Evolutionary conservation across 805 yeast species (phyloP).

Genomic region (Nakazawaea laoshanensis): DNA sequence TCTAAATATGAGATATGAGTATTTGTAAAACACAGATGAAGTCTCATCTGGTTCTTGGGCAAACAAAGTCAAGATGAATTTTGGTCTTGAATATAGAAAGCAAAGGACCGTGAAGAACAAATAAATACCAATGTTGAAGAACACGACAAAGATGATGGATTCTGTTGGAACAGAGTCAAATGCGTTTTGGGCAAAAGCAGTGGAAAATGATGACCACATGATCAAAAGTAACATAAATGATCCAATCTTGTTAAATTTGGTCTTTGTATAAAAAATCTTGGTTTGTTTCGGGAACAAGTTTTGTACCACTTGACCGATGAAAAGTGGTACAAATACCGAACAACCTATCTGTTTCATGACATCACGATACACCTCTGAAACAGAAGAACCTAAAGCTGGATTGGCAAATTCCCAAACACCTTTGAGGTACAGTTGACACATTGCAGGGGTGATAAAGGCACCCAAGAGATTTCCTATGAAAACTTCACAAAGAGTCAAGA

Average conservation of each 20-base stretch:
- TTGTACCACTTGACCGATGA: constrained; percentile 83
- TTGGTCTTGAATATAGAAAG: constrained; percentile 52
- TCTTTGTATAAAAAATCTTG: constrained; percentile 48
- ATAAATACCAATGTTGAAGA: constrained; percentile 77
- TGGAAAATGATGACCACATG: constrained; percentile 74
- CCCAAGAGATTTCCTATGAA: constrained; percentile 80
- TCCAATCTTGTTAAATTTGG: constrained; percentile 64
- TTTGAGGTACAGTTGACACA: constrained; percentile 59
- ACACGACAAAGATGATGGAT: constrained; percentile 68
- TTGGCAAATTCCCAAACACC: constrained; percentile 71
- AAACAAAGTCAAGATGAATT: constrained; percentile 35
- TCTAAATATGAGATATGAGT: constrained; percentile 32
- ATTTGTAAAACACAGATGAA: constrained; percentile 35
- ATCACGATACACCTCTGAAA: constrained; percentile 51
- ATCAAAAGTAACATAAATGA: constrained; percentile 71
- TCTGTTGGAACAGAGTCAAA: constrained; percentile 62
- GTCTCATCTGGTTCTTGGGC: constrained; percentile 37
- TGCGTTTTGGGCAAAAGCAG: constrained; percentile 79
- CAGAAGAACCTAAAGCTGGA: constrained; percentile 53
- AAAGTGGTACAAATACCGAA: constrained; percentile 74
- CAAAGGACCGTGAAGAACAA: constrained; percentile 66
- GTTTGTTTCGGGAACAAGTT: constrained; percentile 59
- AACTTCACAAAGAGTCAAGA: constrained; percentile 75
- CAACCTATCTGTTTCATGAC: constrained; percentile 88
- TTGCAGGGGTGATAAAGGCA: constrained; percentile 81